These are phyloP conservation scores for Chlorella sp. DNA, from an alignment of 139 green algal species.

Conservation along the genomic window DNA sequence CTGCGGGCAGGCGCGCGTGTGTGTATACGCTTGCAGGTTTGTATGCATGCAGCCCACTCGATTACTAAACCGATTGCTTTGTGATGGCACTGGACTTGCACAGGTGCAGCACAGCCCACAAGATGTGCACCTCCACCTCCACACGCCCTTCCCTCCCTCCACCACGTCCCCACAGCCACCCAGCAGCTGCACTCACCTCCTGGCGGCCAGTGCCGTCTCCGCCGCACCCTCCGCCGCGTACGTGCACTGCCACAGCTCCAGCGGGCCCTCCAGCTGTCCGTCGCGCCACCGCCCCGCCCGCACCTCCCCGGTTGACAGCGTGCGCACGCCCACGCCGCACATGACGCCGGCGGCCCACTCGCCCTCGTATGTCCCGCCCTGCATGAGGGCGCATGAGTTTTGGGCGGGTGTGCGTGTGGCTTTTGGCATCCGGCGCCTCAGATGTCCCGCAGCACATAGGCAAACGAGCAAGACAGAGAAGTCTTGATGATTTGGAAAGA, in stretches of 20 bases:
- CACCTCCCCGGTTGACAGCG: conserved; percentile 58
- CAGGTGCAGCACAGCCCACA: not conserved
- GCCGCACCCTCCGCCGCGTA: conserved; percentile 57
- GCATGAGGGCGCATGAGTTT: too few species aligned
- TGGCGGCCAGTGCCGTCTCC: conserved; percentile 51
- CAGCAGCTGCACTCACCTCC: conserved; percentile 5
- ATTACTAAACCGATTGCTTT: not conserved
- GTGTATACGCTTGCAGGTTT: too few species aligned
- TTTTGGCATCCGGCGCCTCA: too few species aligned
- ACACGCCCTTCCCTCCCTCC: not conserved
- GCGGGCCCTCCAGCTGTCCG: conserved; percentile 41
- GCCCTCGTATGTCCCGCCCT: conserved; percentile 77
- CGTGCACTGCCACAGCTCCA: conserved; percentile 66
- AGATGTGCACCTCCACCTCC: not conserved
- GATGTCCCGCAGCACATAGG: too few species aligned
- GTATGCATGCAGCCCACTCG: not conserved
- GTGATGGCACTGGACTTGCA: not conserved
- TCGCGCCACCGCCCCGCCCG: conserved; percentile 54
- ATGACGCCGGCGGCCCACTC: conserved; percentile 65
- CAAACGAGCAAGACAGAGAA: too few species aligned
- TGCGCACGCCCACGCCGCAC: conserved; percentile 63
- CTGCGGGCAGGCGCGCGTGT: not conserved
- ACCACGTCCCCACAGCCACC: not conserved
- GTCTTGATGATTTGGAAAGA: too few species aligned
- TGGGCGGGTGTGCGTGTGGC: too few species aligned